These are phyloP conservation scores for Pontederia paniculata DNA, from an alignment of 176 grass and related monocot species.

Conservation along the genomic window DNA sequence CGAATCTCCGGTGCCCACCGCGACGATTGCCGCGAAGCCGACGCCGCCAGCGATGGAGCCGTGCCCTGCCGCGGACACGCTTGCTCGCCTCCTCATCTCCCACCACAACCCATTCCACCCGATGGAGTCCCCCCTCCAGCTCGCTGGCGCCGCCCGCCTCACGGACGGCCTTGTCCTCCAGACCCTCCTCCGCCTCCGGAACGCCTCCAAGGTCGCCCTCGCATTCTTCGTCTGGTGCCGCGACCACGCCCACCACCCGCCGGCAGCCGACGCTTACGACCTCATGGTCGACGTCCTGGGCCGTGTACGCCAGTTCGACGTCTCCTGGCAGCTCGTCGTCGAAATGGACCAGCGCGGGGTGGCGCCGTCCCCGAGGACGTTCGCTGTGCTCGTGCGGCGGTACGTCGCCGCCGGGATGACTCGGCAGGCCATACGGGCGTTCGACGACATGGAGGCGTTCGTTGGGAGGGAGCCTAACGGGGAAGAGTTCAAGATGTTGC, in stretches of 20 bases:
- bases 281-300: slow-evolving; percentile 59
- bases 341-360: slow-evolving; percentile 54
- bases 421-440: slow-evolving; percentile 59
- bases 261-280: slow-evolving; percentile 47
- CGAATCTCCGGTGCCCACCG: not conserved
- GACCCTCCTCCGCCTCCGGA: slow-evolving; percentile 73
- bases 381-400: slow-evolving; percentile 61
- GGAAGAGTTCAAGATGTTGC: slow-evolving; percentile 56
- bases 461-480: slow-evolving; percentile 59
- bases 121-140: slow-evolving; percentile 57
- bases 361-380: slow-evolving; percentile 42
- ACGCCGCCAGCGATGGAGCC: slow-evolving; percentile 29
- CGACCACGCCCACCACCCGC: slow-evolving; percentile 31
- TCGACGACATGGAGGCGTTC: slow-evolving; percentile 97
- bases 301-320: slow-evolving; percentile 63
- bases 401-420: slow-evolving; percentile 66
- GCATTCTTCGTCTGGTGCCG: slow-evolving; percentile 57
- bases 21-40: slow-evolving; percentile 15
- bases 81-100: slow-evolving; percentile 52
- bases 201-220: slow-evolving; percentile 71
- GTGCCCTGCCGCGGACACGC: slow-evolving; percentile 42
- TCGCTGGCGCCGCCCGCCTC: slow-evolving; percentile 35
- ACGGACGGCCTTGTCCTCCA: slow-evolving; percentile 42
- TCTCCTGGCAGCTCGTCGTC: slow-evolving; percentile 57
- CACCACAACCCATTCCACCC: slow-evolving; percentile 84